Evolutionary conservation across 371 early-diverging fungal genomes (phyloP), one percentile per base, ranked within the genome.

Genomic region (Lichtheimia ornata): DNA sequence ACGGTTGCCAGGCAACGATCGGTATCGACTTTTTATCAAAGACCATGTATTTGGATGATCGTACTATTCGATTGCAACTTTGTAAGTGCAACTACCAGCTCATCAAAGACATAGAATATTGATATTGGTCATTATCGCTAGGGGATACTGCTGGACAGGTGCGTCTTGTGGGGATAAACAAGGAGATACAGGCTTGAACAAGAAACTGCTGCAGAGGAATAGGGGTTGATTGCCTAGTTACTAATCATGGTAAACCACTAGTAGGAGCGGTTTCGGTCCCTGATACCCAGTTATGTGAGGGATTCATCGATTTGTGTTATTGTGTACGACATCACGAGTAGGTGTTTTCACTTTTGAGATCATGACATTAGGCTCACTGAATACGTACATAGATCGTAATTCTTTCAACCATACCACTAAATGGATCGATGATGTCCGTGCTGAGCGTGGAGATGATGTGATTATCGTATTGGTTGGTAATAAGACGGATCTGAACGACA

Each of bases 81-180:
- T 99, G 65, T 63, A 63, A 63, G 64, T 47, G 47, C 22, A 11
- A n/a, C 12, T 7, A 17, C 47, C n/a, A 47, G 17, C 18, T 47
- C 45, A 45, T 6, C 1, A n/a, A 43, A 5, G 15, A 4, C 13
- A 4, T 13, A 45, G 3, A 0, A 13, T 45, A 45, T 3, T 45
- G 27, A 18, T 9, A 54, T 17, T 15, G 27, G 42, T 0, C 3
- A 28, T 28, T 28, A 28, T 28, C 7, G 7, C 28, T 28, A 63
- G 64, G 99, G 99, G 99, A 99, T 76, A 99, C 99, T 24, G 99
- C 99, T 45, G 99, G 99, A 18, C 99, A 99, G 85, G 96, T 93
- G 82, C 15, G 52, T 51, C 27, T 27, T 18, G 15, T 24, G 25
- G 25, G 15, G 20, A 55, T 30, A 55, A 30, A 54, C 24, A 54